A percentile compares a stretch with the other conserved stretches of the same genome.
phyloP scores from a whole-genome alignment of 2,329 filamentous ascomycete species.

The Whalleya microplaca region DNA sequence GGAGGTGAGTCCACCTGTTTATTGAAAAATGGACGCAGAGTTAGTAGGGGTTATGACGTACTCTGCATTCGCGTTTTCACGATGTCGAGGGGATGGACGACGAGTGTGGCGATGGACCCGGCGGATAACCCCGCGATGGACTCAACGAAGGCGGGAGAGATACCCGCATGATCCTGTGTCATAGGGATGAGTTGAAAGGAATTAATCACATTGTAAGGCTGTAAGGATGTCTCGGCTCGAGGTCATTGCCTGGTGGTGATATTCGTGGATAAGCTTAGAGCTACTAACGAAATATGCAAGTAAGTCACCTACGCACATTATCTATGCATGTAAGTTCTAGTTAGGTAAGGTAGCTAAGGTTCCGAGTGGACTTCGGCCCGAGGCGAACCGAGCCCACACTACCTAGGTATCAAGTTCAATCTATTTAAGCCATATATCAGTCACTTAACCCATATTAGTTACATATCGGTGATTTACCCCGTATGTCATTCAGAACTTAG shows the following conservation, averaged over 20 bases:
- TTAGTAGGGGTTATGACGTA: slow-evolving; percentile 45
- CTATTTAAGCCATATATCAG: background rate
- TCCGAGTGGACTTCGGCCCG: background rate
- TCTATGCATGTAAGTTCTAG: no score
- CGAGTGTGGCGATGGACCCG: slow-evolving; percentile 82
- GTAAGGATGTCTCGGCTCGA: background rate
- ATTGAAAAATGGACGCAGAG: background rate
- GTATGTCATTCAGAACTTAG: background rate
- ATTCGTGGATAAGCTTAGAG: background rate
- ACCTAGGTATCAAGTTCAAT: background rate
- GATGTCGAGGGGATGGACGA: slow-evolving; percentile 90
- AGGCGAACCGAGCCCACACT: background rate
- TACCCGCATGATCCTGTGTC: slow-evolving; percentile 58
- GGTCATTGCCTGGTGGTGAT: background rate
- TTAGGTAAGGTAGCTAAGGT: background rate
- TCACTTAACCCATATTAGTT: background rate
- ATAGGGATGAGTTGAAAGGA: slow-evolving; percentile 42
- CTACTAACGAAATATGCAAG: no score
- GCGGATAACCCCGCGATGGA: slow-evolving; percentile 88
- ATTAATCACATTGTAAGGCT: slow-evolving; percentile 14
- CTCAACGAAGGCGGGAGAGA: slow-evolving; percentile 81
- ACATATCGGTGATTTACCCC: background rate
- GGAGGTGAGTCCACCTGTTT: background rate
- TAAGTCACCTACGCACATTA: no score
- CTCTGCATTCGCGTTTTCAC: slow-evolving; percentile 96